Evolutionary conservation across 164 flowering plant species (phyloP).

Genomic region (Vitis riparia): DNA sequence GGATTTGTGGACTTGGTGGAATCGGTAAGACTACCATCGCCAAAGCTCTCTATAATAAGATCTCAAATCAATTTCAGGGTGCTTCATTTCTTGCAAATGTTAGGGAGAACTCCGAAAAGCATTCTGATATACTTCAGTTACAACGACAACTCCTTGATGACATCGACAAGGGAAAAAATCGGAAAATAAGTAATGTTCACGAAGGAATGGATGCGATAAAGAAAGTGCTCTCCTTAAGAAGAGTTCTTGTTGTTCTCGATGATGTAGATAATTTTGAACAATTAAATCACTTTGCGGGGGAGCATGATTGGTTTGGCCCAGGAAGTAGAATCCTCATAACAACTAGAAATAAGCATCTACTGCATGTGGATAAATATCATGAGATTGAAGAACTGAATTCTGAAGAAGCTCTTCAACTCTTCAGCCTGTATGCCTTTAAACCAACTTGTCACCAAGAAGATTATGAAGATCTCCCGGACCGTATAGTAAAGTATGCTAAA

Average conservation of each 20-base stretch:
- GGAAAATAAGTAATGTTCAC: too few relatives aligned
- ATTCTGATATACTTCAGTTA: too few relatives aligned
- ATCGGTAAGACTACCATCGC: too few relatives aligned
- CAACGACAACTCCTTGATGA: too few relatives aligned
- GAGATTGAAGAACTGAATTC: neutral
- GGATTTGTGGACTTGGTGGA: too few relatives aligned
- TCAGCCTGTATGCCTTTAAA: neutral
- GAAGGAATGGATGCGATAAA: too few relatives aligned
- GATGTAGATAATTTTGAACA: neutral
- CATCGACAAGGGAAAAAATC: too few relatives aligned
- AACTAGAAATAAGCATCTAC: neutral
- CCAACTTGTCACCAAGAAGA: neutral
- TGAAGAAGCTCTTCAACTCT: neutral
- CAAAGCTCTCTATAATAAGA: too few relatives aligned
- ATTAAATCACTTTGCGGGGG: neutral
- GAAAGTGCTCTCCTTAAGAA: too few relatives aligned
- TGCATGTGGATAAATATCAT: neutral
- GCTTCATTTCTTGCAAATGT: too few relatives aligned
- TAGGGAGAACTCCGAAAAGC: too few relatives aligned
- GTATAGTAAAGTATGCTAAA: neutral
- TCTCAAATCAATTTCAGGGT: too few relatives aligned
- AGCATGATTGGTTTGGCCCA: neutral
- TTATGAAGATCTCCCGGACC: neutral
- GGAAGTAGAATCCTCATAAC: slow-evolving; percentile 1
- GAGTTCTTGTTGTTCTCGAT: neutral